phyloP scores from a whole-genome alignment of 495 filamentous ascomycete species.

The Aspergillus avenaceus region DNA sequence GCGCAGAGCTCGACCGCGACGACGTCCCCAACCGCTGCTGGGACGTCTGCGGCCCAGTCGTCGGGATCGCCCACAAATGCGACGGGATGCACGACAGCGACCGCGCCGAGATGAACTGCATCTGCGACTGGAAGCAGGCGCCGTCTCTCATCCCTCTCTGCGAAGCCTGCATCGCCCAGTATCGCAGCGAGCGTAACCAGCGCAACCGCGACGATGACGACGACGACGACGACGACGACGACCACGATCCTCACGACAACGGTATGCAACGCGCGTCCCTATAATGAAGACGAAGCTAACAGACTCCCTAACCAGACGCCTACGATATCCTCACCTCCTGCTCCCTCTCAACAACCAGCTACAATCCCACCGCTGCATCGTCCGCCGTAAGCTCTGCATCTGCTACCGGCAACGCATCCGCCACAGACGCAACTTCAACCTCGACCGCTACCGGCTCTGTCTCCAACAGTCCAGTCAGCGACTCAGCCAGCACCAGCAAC shows the following conservation, averaged over 20 bases:
- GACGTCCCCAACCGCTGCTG: conserved; percentile 33
- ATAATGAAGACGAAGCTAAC: neutral
- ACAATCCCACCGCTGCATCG: conserved; percentile 13
- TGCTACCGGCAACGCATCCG: neutral
- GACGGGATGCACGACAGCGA: conserved; percentile 25
- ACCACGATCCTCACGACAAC: conserved; percentile 19
- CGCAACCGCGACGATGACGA: conserved; percentile 11
- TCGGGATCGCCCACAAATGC: conserved; percentile 23
- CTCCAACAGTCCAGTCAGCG: conserved; percentile 2
- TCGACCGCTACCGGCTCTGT: neutral
- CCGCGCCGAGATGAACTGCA: conserved; percentile 26
- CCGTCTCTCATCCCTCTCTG: conserved; percentile 27
- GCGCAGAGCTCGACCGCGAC: conserved; percentile 26
- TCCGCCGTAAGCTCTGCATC: conserved; percentile 1
- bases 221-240: conserved; percentile 12
- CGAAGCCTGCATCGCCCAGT: conserved; percentile 34
- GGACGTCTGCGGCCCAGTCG: conserved; percentile 23
- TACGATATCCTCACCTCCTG: conserved; percentile 32
- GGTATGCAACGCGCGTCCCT: conserved; percentile 12
- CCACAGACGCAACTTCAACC: neutral
- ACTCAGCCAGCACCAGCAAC: conserved; percentile 3
- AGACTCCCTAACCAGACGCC: conserved; percentile 19
- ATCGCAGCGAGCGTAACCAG: conserved; percentile 13
- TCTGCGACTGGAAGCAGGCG: conserved; percentile 28
- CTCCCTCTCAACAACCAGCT: conserved; percentile 27